Evolutionary conservation across 768 basidiomycete species (phyloP).

Genomic region (Pleurotus eryngii): DNA sequence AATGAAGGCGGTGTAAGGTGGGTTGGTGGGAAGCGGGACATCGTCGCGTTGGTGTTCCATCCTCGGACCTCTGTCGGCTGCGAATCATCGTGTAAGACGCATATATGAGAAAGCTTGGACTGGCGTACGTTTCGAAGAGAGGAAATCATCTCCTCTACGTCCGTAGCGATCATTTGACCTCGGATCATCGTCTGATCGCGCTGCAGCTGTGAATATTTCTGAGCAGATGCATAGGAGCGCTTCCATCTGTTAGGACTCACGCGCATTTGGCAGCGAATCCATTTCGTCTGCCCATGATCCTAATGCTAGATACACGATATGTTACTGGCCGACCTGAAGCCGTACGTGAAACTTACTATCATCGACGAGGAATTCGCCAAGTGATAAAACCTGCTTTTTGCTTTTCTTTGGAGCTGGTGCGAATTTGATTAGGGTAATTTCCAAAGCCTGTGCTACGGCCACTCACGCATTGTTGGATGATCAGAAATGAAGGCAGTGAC

Average conservation of each 20-base stretch:
- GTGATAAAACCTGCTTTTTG: slow-evolving; percentile 80
- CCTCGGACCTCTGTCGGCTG: slow-evolving; percentile 49
- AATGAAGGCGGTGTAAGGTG: slow-evolving; percentile 95
- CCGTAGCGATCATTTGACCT: slow-evolving; percentile 53
- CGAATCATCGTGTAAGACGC: slow-evolving; percentile 11
- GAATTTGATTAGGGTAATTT: background rate
- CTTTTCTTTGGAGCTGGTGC: slow-evolving; percentile 83
- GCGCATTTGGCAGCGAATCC: slow-evolving; percentile 89
- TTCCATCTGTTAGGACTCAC: slow-evolving; percentile 47
- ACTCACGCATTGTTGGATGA: slow-evolving; percentile 14
- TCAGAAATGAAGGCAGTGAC: background rate
- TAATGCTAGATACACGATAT: slow-evolving; percentile 45
- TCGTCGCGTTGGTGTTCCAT: slow-evolving; percentile 73
- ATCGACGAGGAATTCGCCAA: slow-evolving; percentile 92
- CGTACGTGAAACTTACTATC: slow-evolving; percentile 49
- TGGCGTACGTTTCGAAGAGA: slow-evolving; percentile 56
- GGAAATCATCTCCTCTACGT: slow-evolving; percentile 61
- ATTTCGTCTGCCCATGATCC: slow-evolving; percentile 99
- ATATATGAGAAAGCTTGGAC: background rate
- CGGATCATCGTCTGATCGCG: slow-evolving; percentile 65
- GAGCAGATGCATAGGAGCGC: slow-evolving; percentile 6
- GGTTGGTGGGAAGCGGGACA: slow-evolving; percentile 89
- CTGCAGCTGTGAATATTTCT: slow-evolving; percentile 49
- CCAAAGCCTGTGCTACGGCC: background rate
- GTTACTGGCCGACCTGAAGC: slow-evolving; percentile 11